Percentiles rank a stretch among this genome's conserved stretches.
phyloP scores from a whole-genome alignment of 768 basidiomycete genomes.

The Mycena galopus region DNA sequence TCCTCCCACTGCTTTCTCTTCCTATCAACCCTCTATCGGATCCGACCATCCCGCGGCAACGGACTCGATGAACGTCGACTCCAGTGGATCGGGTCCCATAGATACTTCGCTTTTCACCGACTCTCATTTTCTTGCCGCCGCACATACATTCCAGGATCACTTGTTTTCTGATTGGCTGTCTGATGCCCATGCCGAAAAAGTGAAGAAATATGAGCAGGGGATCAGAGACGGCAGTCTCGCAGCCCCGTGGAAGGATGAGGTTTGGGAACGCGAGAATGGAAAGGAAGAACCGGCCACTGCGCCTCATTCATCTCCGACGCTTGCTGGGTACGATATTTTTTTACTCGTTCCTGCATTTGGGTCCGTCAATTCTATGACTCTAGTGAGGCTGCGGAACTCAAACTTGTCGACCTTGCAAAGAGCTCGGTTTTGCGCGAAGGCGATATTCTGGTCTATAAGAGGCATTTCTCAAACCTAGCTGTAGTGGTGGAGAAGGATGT shows the following conservation, averaged over 20 bases:
- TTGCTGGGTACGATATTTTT: constrained; percentile 49
- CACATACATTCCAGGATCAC: constrained; percentile 73
- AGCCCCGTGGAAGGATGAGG: constrained; percentile 75
- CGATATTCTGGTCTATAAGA: constrained; percentile 67
- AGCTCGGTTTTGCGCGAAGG: constrained; percentile 60
- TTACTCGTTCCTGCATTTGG: neutral
- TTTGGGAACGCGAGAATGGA: constrained; percentile 64
- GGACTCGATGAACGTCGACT: constrained; percentile 40
- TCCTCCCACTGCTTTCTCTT: constrained; percentile 60
- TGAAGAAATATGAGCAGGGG: constrained; percentile 58
- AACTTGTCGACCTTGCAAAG: constrained; percentile 59
- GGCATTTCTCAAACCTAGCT: constrained; percentile 56
- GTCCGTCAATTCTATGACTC: neutral
- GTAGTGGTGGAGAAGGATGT: constrained; percentile 67
- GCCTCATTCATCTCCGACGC: neutral
- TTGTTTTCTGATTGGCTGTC: constrained; percentile 66
- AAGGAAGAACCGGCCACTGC: constrained; percentile 17
- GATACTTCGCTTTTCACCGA: constrained; percentile 62
- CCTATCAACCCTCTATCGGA: constrained; percentile 48
- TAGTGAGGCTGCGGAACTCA: constrained; percentile 59
- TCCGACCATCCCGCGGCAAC: constrained; percentile 53
- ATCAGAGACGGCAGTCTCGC: constrained; percentile 60
- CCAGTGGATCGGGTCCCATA: constrained; percentile 37
- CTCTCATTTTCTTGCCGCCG: constrained; percentile 65
- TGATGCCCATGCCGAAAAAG: constrained; percentile 55